Evolutionary conservation across 768 basidiomycete species (phyloP), one percentile per base, ranked within the genome.

Genomic region (Pholiota microspora): DNA sequence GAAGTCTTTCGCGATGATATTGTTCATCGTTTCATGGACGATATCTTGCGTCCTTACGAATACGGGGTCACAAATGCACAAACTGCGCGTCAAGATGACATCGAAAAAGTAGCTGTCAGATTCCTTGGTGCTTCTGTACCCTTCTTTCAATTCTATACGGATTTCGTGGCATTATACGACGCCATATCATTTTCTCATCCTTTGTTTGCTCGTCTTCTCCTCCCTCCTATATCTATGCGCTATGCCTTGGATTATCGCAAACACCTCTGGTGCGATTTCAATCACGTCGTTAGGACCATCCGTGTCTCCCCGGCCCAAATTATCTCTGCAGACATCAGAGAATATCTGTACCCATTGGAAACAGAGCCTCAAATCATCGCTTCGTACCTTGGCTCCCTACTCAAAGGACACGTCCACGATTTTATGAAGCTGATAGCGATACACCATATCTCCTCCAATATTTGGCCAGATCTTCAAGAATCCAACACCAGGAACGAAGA

Each of bases 71-170:
- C 54, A 2, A 49, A 47, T 9, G 40, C 24, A 7, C 51, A 50
- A 32, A 44, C 52, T 8, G 16, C 52, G 1, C 46, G 56, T 8
- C 53, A 34, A 61, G 56, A 59, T 23, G 60, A 60, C 18, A 29
- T 57, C 28, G 66, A 68, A 56, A 67, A 92, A 51, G 82, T 80
- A 2, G 77, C 88, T 2, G 55, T 65, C 10, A 72, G 73, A 23
- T 85, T 86, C 67, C 80, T 92, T n/a, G 85, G 87, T 0, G 57
- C 76, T 0, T 70, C 73, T 4, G 85, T 85, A 0, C 92, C 94
- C 0, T 98, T 98, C 76, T 97, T 85, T 74, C 94, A 96, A 67
- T 92, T 89, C 64, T 98, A 94, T 72, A 89, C 88, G 12, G 94
- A 97, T 69, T 88, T 97, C 65, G 77, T 96, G 53, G 85, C 82